These are phyloP conservation scores for Daldinia concentrica DNA, from an alignment of 495 filamentous ascomycete species.

Conservation along the genomic window DNA sequence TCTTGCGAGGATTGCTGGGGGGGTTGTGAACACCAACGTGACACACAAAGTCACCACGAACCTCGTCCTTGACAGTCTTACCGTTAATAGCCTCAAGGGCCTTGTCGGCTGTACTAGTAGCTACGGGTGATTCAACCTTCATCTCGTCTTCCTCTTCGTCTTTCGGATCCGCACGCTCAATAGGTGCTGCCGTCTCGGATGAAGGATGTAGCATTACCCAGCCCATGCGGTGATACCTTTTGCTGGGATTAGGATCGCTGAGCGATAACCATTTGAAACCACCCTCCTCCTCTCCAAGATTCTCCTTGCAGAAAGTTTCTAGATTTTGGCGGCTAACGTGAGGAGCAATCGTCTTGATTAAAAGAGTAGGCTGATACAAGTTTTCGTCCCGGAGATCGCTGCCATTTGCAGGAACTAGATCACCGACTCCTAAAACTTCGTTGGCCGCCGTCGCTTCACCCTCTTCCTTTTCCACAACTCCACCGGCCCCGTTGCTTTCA, in stretches of 20 bases:
- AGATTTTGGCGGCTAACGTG: slow-evolving; percentile 95
- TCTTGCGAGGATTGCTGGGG: slow-evolving; percentile 85
- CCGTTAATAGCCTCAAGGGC: slow-evolving; percentile 93
- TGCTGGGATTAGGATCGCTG: slow-evolving; percentile 94
- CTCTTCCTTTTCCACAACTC: slow-evolving; percentile 91
- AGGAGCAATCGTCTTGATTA: slow-evolving; percentile 98
- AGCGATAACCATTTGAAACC: slow-evolving; percentile 92
- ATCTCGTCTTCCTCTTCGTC: slow-evolving; percentile 59
- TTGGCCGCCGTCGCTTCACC: slow-evolving; percentile 89
- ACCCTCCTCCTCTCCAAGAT: slow-evolving; percentile 84
- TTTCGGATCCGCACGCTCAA: slow-evolving; percentile 74
- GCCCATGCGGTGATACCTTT: slow-evolving; percentile 96
- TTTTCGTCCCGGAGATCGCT: slow-evolving; percentile 86
- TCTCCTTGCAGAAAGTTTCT: slow-evolving; percentile 89
- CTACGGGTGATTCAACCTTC: slow-evolving; percentile 48
- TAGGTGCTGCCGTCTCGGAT: slow-evolving; percentile 65
- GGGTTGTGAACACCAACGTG: slow-evolving; percentile 97
- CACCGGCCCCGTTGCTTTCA: slow-evolving; percentile 87
- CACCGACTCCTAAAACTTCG: slow-evolving; percentile 90
- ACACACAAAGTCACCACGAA: slow-evolving; percentile 93
- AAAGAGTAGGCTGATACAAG: slow-evolving; percentile 83
- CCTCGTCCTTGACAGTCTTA: slow-evolving; percentile 93
- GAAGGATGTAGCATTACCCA: slow-evolving; percentile 95
- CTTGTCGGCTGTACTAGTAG: slow-evolving; percentile 73
- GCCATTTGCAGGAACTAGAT: slow-evolving; percentile 80